Percentiles rank a stretch among this genome's conserved stretches.
These are phyloP conservation scores for Schizochytrium sp. DNA, from an alignment of 108 stramenopile genomes.

Conservation along the genomic window DNA sequence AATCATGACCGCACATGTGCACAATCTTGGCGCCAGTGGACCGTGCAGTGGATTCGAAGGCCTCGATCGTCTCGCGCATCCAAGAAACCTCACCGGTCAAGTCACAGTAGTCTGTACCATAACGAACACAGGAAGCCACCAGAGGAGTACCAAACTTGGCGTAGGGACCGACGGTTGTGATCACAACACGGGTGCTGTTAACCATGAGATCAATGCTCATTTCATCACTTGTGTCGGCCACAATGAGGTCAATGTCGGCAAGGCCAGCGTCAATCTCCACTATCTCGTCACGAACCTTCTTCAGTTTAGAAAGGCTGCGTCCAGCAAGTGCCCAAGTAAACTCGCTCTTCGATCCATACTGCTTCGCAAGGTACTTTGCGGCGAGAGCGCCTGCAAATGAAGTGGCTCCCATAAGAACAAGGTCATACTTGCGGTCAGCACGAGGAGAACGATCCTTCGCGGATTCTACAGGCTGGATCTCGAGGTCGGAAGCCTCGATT, in stretches of 20 bases:
- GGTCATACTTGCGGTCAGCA: slow-evolving; percentile 69
- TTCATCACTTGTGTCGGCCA: slow-evolving; percentile 71
- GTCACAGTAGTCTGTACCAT: slow-evolving; percentile 89
- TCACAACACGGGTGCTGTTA: slow-evolving; percentile 79
- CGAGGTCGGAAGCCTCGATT: neutral
- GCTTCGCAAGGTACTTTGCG: slow-evolving; percentile 64
- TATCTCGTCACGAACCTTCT: slow-evolving; percentile 44
- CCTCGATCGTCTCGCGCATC: slow-evolving; percentile 81
- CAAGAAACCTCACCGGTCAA: slow-evolving; percentile 91
- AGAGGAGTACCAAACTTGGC: slow-evolving; percentile 78
- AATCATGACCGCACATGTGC: slow-evolving; percentile 86
- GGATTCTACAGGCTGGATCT: neutral
- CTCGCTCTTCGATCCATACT: slow-evolving; percentile 32
- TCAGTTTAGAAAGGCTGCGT: slow-evolving; percentile 57
- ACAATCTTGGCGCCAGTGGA: slow-evolving; percentile 81
- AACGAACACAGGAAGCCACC: slow-evolving; percentile 83
- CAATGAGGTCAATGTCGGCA: slow-evolving; percentile 62
- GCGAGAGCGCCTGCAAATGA: slow-evolving; percentile 89
- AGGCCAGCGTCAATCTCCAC: slow-evolving; percentile 69
- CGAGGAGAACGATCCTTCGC: slow-evolving; percentile 2
- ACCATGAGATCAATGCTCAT: slow-evolving; percentile 80
- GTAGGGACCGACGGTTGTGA: slow-evolving; percentile 90
- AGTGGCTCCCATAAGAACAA: slow-evolving; percentile 86
- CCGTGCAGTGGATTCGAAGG: slow-evolving; percentile 74
- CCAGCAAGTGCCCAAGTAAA: slow-evolving; percentile 83